Base-by-base conservation (phyloP, 768 basidiomycete genomes). In the Gloeopeniophorella convolvens region DNA sequence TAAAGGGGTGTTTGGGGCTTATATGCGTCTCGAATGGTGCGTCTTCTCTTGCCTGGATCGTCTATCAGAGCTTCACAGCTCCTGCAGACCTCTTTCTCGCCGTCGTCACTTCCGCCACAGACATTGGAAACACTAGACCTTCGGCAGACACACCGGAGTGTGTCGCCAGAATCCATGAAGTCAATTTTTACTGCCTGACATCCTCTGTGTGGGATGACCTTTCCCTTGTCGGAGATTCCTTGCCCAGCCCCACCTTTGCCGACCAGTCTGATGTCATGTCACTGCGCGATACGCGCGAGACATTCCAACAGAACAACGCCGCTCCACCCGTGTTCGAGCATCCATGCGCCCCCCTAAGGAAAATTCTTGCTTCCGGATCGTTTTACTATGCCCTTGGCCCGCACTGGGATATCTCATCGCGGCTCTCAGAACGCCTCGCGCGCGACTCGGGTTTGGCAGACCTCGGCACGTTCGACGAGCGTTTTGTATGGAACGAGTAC, bases 401-500 rank as follows among this genome's bases (percentile, higher is more conserved):
- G 0, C 72, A 77, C 6, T 97, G 94, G 90, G 94, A 98, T 66
- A 70, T 98, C 26, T 92, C 92, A 4, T 85, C 89, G 1, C 72
- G 94, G 37, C 72, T 98, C 32, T 71, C 83, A 13, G 76, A 81
- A 28, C 79, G 93, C 3, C 66, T 93, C 42, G 67, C 74, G 51
- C 71, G 79, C 63, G 75, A 76, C 59, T 67, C 63, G 46, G 68
- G 61, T 32, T 56, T 67, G 32, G 63, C 65, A 54, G 81, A 87
- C 59, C 63, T 76, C 8, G 73, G 71, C 20, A 69, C 73, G n/a
- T 90, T 83, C 58, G 90, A 94, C 63, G 82, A 83, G 46, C 78
- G 89, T 43, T 95, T 94, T 63, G 79, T 98, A 11, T 99, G 95
- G 95, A 99, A 99, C 63, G 84, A 88, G 59, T 94, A 84, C 60